Conservation (phyloP, 306 rosid species). For the Castanea mollissima region DNA sequence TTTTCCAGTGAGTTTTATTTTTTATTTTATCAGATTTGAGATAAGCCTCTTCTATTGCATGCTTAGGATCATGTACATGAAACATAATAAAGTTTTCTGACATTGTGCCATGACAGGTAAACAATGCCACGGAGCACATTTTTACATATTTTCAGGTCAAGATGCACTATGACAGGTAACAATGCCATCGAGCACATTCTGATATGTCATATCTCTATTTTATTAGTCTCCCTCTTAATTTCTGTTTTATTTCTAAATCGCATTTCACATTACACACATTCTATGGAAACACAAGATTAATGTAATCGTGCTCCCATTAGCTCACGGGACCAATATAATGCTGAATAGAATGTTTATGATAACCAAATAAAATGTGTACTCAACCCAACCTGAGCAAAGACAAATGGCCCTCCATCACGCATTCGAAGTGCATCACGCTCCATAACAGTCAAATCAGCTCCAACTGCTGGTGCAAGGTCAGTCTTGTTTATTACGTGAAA, state of each 20-base stretch:
- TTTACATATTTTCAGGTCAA: too few species aligned
- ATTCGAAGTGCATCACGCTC: constrained; percentile 90
- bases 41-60: too few species aligned
- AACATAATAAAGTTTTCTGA: too few species aligned
- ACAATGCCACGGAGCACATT: too few species aligned
- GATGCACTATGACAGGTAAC: too few species aligned
- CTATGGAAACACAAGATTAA: neutral
- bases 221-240: neutral
- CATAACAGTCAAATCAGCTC: constrained; percentile 95
- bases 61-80: too few species aligned
- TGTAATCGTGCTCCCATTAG: neutral
- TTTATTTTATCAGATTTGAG: too few species aligned
- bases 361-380: neutral
- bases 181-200: neutral
- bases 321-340: too few species aligned
- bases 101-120: too few species aligned
- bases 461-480: constrained; percentile 88
- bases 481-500: constrained; percentile 94
- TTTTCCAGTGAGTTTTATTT: too few species aligned
- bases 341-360: neutral
- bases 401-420: constrained; percentile 98
- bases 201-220: neutral
- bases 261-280: neutral
- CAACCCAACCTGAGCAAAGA: constrained; percentile 86
- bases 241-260: neutral